These are phyloP conservation scores for Eutypa lata DNA, from an alignment of 2,329 filamentous ascomycete species.

Conservation along the genomic window DNA sequence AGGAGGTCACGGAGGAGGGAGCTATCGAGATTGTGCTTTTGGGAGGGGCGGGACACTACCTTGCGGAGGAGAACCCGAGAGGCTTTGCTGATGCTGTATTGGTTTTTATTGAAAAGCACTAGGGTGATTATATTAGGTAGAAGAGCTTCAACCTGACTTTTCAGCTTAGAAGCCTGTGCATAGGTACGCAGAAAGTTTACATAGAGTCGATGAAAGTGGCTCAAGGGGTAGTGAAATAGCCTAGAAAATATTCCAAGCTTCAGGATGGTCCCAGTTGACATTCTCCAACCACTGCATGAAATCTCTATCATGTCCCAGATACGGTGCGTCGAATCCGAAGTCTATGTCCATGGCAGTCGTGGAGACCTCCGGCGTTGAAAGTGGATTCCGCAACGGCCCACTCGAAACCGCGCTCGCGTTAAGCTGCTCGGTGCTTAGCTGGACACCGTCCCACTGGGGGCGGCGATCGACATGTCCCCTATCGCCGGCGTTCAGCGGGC, in stretches of 20 bases:
- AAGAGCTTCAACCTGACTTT: too few relatives aligned
- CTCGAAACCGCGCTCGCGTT: constrained; percentile 9
- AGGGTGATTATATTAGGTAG: too few relatives aligned
- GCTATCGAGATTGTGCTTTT: too few relatives aligned
- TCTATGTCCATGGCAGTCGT: constrained; percentile 23
- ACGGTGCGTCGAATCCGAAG: constrained; percentile 24
- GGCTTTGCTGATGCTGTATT: too few relatives aligned
- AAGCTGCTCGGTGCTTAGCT: constrained; percentile 10
- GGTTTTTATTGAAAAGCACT: too few relatives aligned
- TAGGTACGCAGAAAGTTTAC: too few relatives aligned
- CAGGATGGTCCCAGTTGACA: constrained; percentile 28
- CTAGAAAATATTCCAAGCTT: background rate
- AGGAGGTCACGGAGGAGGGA: too few relatives aligned
- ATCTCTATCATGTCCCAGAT: constrained; percentile 29
- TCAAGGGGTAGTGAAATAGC: too few relatives aligned
- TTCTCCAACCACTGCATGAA: constrained; percentile 34
- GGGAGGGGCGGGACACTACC: too few relatives aligned
- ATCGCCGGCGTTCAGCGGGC: constrained; percentile 18
- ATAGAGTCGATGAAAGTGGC: too few relatives aligned
- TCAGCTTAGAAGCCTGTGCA: too few relatives aligned
- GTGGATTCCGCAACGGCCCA: constrained; percentile 12
- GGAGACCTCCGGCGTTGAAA: constrained; percentile 15
- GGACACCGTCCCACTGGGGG: constrained; percentile 9
- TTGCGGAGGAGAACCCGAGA: too few relatives aligned
- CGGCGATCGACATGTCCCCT: constrained; percentile 6